Conservation (phyloP, 345 rosid species). For the Rhodamnia argentea region DNA sequence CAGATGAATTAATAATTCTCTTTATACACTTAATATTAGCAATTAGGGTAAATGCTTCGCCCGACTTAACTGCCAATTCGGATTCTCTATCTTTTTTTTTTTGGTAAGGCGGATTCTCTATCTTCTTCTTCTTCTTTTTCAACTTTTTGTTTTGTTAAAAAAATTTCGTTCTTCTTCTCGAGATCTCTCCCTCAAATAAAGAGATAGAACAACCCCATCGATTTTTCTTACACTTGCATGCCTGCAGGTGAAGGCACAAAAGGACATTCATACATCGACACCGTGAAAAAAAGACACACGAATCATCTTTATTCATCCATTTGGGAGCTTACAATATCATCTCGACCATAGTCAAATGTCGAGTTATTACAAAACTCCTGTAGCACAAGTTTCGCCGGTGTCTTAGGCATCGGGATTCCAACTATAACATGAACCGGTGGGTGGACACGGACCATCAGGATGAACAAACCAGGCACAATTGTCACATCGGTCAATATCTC, state of each 20-base stretch:
- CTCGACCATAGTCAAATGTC: neutral
- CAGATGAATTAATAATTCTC: too few relatives aligned
- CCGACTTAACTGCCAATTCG: too few relatives aligned
- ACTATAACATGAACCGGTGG: neutral
- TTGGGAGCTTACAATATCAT: neutral
- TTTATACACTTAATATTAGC: too few relatives aligned
- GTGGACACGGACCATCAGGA: neutral
- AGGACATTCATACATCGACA: neutral
- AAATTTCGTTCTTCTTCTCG: neutral
- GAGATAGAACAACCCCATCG: neutral
- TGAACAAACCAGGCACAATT: neutral
- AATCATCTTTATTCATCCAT: too few relatives aligned
- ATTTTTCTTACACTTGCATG: neutral
- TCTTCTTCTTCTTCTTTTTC: too few relatives aligned
- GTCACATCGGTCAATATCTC: neutral
- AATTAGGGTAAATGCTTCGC: too few relatives aligned
- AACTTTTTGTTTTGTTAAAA: too few relatives aligned
- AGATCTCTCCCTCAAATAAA: neutral
- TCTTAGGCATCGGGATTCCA: neutral
- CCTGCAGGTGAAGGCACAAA: neutral
- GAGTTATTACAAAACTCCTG: neutral
- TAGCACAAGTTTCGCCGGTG: neutral
- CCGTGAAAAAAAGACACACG: neutral
- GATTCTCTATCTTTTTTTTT: neutral
- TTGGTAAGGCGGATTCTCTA: neutral